A percentile compares a stretch with the other conserved stretches of the same genome.
Conservation (phyloP, 768 basidiomycete species). For the Boletus sp. region DNA sequence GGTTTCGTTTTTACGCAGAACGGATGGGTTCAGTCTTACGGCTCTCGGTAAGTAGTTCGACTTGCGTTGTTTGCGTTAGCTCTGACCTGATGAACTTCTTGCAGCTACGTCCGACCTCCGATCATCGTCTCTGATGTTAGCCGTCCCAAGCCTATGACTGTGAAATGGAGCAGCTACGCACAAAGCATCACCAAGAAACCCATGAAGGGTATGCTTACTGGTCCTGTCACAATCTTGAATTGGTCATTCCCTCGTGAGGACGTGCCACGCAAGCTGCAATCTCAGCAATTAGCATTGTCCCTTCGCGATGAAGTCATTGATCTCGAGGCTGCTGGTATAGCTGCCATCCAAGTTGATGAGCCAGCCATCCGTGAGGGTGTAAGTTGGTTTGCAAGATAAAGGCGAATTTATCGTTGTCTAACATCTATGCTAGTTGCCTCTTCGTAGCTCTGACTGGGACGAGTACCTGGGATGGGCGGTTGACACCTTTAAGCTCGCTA, state of each 20-base stretch:
- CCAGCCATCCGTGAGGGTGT: conserved; percentile 99
- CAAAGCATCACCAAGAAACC: conserved; percentile 90
- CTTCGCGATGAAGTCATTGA: conserved; percentile 98
- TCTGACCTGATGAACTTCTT: conserved; percentile 6
- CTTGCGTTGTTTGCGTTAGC: conserved; percentile 3
- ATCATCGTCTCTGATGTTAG: conserved; percentile 98
- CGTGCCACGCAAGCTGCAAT: conserved; percentile 92
- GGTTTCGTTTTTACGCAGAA: conserved; percentile 99
- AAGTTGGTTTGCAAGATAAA: conserved; percentile 31
- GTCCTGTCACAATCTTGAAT: conserved; percentile 98
- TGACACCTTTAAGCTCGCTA: conserved; percentile 97
- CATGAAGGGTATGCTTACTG: conserved; percentile 99
- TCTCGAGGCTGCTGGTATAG: conserved; percentile 94
- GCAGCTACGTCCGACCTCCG: conserved; percentile 92
- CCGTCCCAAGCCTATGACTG: conserved; percentile 90
- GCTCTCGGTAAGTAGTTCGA: conserved; percentile 69
- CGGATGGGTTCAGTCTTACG: conserved; percentile 99
- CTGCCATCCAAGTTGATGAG: conserved; percentile 99
- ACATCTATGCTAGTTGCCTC: conserved; percentile 62
- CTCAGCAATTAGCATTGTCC: conserved; percentile 95
- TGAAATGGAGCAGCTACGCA: conserved; percentile 95
- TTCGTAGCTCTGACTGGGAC: conserved; percentile 95
- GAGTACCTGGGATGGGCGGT: conserved; percentile 97
- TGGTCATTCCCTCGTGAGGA: conserved; percentile 99
- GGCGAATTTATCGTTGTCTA: neutral